Base-by-base conservation (phyloP, 345 rosid species). In the Diplotaxis tenuifolia region DNA sequence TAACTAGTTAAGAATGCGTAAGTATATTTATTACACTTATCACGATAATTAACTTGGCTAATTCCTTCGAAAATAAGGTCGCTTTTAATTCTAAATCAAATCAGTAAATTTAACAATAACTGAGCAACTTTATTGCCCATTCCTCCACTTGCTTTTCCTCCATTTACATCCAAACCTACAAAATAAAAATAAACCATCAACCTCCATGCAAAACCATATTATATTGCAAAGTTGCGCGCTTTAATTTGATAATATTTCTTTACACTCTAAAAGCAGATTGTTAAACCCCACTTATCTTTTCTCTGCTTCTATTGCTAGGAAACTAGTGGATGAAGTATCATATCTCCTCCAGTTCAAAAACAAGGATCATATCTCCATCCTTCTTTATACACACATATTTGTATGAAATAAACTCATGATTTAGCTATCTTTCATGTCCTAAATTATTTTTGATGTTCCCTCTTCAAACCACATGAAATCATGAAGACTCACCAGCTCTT, bases 151-250 rank as follows among this genome's bases (percentile, higher is more conserved):
- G 64, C 22, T 47, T 47, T 47, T 47, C 54, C 21, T 47, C 54
- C 54, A 47, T 47, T 18, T 60, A 23, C 53, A 50, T 60, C 28
- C 3, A 50, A 14, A 54, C 9, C 36, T 16, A 57, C 9, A 21
- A 11, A 1, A 18, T 50, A 53, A 5, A 25, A 20, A 55, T 10
- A 28, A 63, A 56, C 42, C 10, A 70, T 70, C 75, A 50, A 55
- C 66, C 71, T 70, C 71, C 79, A 63, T 76, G 79, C 75, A 76
- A 40, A 70, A 45, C 64, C 38, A 25, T 66, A 71, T 66, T 77
- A 60, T 71, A 77, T 14, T 4, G 65, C 38, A 71, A 65, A 77
- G 63, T 70, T 34, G 20, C 14, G 22, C 58, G 54, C 65, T 76
- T 64, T 11, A 47, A 15, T 31, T 68, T 65, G 38, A 27, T 14